Percentiles rank a stretch among this genome's conserved stretches.
Evolutionary conservation across 2,329 filamentous ascomycete species (phyloP).

Genomic region (Fusarium nelsonii): DNA sequence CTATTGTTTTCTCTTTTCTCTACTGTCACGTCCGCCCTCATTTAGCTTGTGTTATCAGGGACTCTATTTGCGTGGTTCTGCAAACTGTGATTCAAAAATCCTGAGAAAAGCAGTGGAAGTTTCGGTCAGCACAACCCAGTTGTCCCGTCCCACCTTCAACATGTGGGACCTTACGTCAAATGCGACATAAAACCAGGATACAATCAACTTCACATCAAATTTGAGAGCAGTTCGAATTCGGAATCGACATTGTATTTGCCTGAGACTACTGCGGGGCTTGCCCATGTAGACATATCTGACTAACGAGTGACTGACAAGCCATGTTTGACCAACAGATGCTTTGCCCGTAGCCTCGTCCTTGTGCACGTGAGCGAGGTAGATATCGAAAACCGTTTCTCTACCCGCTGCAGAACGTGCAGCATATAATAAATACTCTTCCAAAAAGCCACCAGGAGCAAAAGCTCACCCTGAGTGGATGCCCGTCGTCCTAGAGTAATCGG

Average conservation of each 20-base stretch:
- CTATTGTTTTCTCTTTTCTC: slow-evolving; percentile 4
- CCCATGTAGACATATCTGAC: slow-evolving; percentile 47
- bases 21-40: slow-evolving; percentile 24
- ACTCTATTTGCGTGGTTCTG: not conserved
- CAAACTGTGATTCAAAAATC: not conserved
- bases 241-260: slow-evolving; percentile 49
- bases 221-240: slow-evolving; percentile 19
- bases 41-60: not conserved
- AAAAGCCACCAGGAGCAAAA: slow-evolving; percentile 46
- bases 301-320: slow-evolving; percentile 54
- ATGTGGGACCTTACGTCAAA: slow-evolving; percentile 16
- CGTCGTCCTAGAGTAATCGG: slow-evolving; percentile 51
- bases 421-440: slow-evolving; percentile 47
- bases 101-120: not conserved
- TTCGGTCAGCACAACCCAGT: not conserved
- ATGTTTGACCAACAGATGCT: slow-evolving; percentile 43
- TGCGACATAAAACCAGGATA: slow-evolving; percentile 4
- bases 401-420: slow-evolving; percentile 39
- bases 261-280: slow-evolving; percentile 54
- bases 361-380: slow-evolving; percentile 41
- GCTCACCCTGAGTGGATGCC: slow-evolving; percentile 50
- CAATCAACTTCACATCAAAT: slow-evolving; percentile 13
- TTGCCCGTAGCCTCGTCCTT: slow-evolving; percentile 51
- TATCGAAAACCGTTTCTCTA: slow-evolving; percentile 18
- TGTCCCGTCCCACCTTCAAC: slow-evolving; percentile 5